Evolutionary conservation across 148 eudicot species (phyloP), one percentile per base, ranked within the genome.

Genomic region (Drosera capensis): DNA sequence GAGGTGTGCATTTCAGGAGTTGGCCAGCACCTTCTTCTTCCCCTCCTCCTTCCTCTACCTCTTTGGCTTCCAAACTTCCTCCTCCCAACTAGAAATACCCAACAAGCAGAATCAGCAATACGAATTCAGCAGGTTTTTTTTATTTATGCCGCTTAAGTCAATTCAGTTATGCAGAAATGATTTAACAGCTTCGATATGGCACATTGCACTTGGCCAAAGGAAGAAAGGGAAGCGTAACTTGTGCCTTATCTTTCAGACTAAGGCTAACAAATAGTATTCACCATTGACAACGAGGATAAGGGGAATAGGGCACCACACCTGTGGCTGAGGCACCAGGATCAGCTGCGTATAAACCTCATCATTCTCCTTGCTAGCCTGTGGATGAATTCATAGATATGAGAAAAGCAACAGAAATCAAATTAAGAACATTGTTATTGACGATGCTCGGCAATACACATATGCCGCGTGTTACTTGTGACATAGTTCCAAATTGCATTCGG

Each of bases 281-380:
- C n/a, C n/a, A n/a, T n/a, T n/a, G n/a, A n/a, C n/a, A n/a, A n/a
- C n/a, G n/a, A n/a, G n/a, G n/a, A 28, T 28, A 28, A 39, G 15
- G 7, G 45, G 8, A 19, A 41, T 15, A 23, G 11, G 25, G 14
- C 45, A 54, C 5, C 68, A 45, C 58, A 85, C 90, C 82, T 74
- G 78, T 46, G 82, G 67, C 43, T 79, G 45, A 52, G 96, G 88
- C 21, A 82, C 77, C 8, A 86, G 65, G 58, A 63, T 70, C 52
- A 86, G 73, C 69, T 79, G 77, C 26, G 79, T 74, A 45, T 82
- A 86, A 25, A 82, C 85, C 70, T 86, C 94, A 74, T 86, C 96
- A 77, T 74, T 82, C 55, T 86, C 94, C 84, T 72, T 86, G 51
- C 82, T 82, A 45, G 82, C 96, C 94, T 86, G 58, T 60, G 41